Base-by-base conservation (phyloP, 2,329 filamentous ascomycete genomes). In the Clonostachys chloroleuca region DNA sequence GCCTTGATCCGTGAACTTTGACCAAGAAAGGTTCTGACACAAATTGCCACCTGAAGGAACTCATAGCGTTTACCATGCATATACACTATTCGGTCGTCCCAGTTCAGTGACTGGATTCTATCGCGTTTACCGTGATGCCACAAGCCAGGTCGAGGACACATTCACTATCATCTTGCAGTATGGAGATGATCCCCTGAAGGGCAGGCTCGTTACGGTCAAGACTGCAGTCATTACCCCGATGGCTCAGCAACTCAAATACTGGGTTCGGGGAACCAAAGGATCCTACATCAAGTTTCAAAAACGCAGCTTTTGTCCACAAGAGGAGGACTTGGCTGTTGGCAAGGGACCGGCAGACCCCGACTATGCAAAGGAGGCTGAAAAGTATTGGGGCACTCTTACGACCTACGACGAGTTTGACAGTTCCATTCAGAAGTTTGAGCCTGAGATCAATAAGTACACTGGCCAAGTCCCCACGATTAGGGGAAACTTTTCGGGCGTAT, bases 61-160 rank as follows among this genome's bases (percentile, higher is more conserved):
- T 5, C 88, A 92, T 62, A 70, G 92, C 45, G 72, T 92, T 43
- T 88, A 92, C 63, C 88, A 92, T 66, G 81, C 77, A 3, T 86
- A 87, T 59, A 67, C 78, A 40, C 69, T 89, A 5, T 88, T 90
- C 52, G 88, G 88, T 14, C 67, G 82, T 58, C 89, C 89, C 0
- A 69, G 76, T 46, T 72, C 72, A 4, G 79, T 92, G 2, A 89
- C 83, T 8, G 87, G 75, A 12, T 82, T 86, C 51, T 74, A 90
- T 12, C 73, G 81, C 16, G 79, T 75, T 43, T 84, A 89, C 66
- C 75, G 87, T 33, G 71, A 73, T 43, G 77, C 69, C 36, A 56
- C 54, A 30, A 57, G 61, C 39, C 64, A 68, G 43, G 63, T 73
- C 8, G 67, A 73, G 12, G 73, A 79, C 54, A 70, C 65, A 3